These are phyloP conservation scores for Xylaria sp. DNA, from an alignment of 2,329 filamentous ascomycete genomes.

Conservation along the genomic window DNA sequence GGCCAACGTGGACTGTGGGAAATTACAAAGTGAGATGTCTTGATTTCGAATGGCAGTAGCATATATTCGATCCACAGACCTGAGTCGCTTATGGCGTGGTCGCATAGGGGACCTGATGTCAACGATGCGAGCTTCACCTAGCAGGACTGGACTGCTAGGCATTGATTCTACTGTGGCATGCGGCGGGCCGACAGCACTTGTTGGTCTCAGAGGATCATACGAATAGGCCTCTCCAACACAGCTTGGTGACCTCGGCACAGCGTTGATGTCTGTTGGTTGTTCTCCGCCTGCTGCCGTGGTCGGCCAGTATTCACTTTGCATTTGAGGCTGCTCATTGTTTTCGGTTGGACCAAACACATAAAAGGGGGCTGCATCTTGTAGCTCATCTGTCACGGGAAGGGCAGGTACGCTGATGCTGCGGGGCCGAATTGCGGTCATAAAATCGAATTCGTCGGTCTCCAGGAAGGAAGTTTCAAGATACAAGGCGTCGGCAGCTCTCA, in stretches of 20 bases:
- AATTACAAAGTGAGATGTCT: conserved; percentile 44
- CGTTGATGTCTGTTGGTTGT: conserved; percentile 24
- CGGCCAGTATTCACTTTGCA: conserved; percentile 34
- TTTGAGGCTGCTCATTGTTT: conserved; percentile 16
- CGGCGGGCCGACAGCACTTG: conserved; percentile 38
- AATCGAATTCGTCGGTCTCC: conserved; percentile 60
- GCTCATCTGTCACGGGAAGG: conserved; percentile 57
- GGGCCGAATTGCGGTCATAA: conserved; percentile 54
- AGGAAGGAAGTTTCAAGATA: conserved; percentile 66
- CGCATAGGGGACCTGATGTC: conserved; percentile 42
- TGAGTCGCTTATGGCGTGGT: conserved; percentile 38
- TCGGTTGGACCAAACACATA: conserved; percentile 58
- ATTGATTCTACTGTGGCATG: conserved; percentile 40
- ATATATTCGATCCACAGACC: conserved; percentile 46
- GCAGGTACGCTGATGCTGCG: conserved; percentile 63
- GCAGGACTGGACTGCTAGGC: conserved; percentile 44
- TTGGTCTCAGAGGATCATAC: conserved; percentile 31
- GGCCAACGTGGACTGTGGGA: conserved; percentile 25
- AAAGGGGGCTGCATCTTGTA: conserved; percentile 59
- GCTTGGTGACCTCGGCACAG: conserved; percentile 24
- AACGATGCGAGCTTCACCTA: conserved; percentile 46
- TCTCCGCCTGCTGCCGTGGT: conserved; percentile 24
- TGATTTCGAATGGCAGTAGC: conserved; percentile 42
- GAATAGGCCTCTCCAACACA: conserved; percentile 30
- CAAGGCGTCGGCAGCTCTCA: conserved; percentile 69